phyloP scores from a whole-genome alignment of 305 asterid species.

The Rubia tinctorum region DNA sequence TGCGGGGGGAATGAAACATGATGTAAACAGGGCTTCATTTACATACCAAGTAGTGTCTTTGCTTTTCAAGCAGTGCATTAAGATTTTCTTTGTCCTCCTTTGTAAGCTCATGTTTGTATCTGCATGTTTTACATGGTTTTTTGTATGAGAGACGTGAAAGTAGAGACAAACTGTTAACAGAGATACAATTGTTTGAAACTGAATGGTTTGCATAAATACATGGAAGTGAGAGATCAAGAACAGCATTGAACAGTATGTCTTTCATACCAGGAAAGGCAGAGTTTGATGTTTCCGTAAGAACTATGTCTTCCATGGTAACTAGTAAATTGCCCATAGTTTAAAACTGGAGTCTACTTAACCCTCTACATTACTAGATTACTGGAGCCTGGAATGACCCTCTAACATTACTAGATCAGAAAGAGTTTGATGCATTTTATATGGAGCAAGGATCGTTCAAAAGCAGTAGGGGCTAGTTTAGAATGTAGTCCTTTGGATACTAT shows the following conservation, averaged over 20 bases:
- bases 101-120: slow-evolving; percentile 82
- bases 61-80: slow-evolving; percentile 57
- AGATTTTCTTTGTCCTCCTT: slow-evolving; percentile 79
- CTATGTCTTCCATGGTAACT: neutral
- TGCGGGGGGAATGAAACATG: neutral
- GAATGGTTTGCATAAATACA: neutral
- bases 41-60: slow-evolving; percentile 79
- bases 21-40: slow-evolving; percentile 9
- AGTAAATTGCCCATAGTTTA: neutral
- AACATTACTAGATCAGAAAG: neutral
- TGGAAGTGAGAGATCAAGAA: neutral
- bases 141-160: neutral
- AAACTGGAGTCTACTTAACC: neutral
- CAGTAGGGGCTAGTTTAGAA: neutral
- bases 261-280: neutral
- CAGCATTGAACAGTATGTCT: neutral
- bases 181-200: neutral
- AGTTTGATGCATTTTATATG: neutral
- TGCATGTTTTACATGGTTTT: slow-evolving; percentile 18
- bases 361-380: no score
- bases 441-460: neutral
- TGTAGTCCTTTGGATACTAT: no score
- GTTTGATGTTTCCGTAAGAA: no score
- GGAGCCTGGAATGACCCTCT: neutral
- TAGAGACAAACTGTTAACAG: neutral